Base-by-base conservation (phyloP, 208 protist genomes). In the Acanthamoeba castellanii region DNA sequence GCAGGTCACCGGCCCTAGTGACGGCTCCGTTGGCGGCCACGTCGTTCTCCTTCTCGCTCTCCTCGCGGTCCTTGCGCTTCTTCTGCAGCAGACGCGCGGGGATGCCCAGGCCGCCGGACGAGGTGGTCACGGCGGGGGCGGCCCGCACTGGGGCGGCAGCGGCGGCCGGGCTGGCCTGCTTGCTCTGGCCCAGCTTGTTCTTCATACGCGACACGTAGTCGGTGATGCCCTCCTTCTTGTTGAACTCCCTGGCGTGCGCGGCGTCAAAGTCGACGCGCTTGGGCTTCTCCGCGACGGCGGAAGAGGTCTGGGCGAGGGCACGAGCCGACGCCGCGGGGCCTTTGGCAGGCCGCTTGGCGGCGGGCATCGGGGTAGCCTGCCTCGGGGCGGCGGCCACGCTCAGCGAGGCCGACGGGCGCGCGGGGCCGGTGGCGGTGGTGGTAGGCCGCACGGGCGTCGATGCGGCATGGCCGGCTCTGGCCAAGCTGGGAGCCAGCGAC, bases 211-310 rank as follows among this genome's bases (percentile, higher is more conserved):
- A 25, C 16, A 52, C 27, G 34, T 82, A 82, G 34, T 52, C 42
- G 37, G 16, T n/a, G 9, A 82, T 42, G 16, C 42, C 74, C 74
- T 82, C 74, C 74, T 82, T 82, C 74, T 82, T 82, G 42, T 14
- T 50, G 34, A 82, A 82, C 74, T 82, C 74, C 74, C 45, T 82
- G 42, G 74, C 74, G 27, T 82, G 74, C 9, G 27, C 37, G 34
- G 74, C 74, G 74, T 82, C 74, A 82, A 82, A 82, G 37, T 82
- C 74, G 13, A 82, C 74, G 74, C 9, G 74, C 74, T 82, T 82
- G 74, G 74, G 74, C 74, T n/a, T 42, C 74, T 82, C 37, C 74
- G 37, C 37, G 27, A 20, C 30, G 16, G 37, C 42, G 9, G 30
- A 22, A 37, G 74, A 42, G 16, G 74, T 30, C 32, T 82, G 25